These are phyloP conservation scores for Fusarium buxicola DNA, from an alignment of 2,329 filamentous ascomycete species.

Conservation along the genomic window DNA sequence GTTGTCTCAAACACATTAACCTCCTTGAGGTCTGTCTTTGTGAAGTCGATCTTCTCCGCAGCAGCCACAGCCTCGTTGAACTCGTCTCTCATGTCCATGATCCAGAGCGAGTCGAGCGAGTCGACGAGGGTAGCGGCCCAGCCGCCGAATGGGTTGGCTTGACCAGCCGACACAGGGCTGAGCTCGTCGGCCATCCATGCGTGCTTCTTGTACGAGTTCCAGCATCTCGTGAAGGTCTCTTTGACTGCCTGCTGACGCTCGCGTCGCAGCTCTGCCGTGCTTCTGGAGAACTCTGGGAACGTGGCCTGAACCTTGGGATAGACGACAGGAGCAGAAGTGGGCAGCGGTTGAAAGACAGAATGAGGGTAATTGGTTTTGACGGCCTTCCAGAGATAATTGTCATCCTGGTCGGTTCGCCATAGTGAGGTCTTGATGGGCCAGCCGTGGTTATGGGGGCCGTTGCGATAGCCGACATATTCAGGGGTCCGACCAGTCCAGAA, in stretches of 20 bases:
- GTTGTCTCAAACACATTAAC: slow-evolving; percentile 79
- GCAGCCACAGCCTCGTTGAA: slow-evolving; percentile 72
- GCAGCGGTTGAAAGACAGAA: slow-evolving; percentile 46
- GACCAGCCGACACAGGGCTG: slow-evolving; percentile 64
- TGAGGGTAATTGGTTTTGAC: slow-evolving; percentile 46
- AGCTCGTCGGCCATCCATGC: slow-evolving; percentile 76
- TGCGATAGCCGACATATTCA: slow-evolving; percentile 30
- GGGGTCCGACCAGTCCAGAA: slow-evolving; percentile 33
- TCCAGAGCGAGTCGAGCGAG: slow-evolving; percentile 77
- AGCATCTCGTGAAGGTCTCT: slow-evolving; percentile 55
- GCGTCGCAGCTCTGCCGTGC: slow-evolving; percentile 48
- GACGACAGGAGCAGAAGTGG: slow-evolving; percentile 42
- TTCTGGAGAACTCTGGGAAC: slow-evolving; percentile 46
- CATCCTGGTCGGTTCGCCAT: slow-evolving; percentile 42
- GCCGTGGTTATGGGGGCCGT: slow-evolving; percentile 36
- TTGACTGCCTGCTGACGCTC: slow-evolving; percentile 55
- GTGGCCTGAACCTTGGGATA: slow-evolving; percentile 51
- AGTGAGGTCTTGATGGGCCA: slow-evolving; percentile 37
- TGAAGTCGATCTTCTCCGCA: slow-evolving; percentile 70
- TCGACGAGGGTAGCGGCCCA: slow-evolving; percentile 78
- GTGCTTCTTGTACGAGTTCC: slow-evolving; percentile 69
- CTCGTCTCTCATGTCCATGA: slow-evolving; percentile 74
- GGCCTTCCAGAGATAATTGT: slow-evolving; percentile 46
- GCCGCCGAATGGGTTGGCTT: slow-evolving; percentile 70
- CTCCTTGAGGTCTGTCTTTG: slow-evolving; percentile 56